Base-by-base conservation (phyloP, 345 rosid genomes). In the Tarenaya hassleriana region DNA sequence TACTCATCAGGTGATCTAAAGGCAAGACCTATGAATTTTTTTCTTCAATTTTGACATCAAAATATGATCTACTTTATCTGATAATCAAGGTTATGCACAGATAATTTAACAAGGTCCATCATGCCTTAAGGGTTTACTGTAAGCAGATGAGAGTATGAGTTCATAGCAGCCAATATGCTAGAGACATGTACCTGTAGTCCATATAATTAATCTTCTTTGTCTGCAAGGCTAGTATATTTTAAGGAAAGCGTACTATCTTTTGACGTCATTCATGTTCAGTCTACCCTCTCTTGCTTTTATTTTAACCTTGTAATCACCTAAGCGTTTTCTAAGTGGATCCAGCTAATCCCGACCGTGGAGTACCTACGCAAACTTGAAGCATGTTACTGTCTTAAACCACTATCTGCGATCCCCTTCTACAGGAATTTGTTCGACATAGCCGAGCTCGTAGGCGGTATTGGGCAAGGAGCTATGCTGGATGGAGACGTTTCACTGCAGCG, bases 391-490 rank as follows among this genome's bases (percentile, higher is more conserved):
- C 19, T 47, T 40, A 34, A 32, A 19, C 31, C 45, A 18, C 12
- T 33, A 38, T 39, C 45, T 17, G 12, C 53, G 37, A 54, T 12
- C 50, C 45, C 7, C 37, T 39, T 56, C 31, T 52, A 47, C 61
- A 87, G 98, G 89, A 91, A 60, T 87, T 91, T 56, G 47, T 61
- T 40, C 87, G 84, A 55, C 87, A 81, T 15, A 75, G 66, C 61
- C 67, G 77, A 37, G 76, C 89, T 55, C 89, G 84, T 13, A 76
- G 89, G 72, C 69, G 86, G 41, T 91, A 87, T 70, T 91, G 98
- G 98, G 92, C 92, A 17, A 78, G 98, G 74, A 91, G 98, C 79
- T 87, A 78, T 44, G 96, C 96, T 62, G 98, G 96, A 61, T 87
- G 98, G 96, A 84, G 84, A 74, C 72, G 50, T 45, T 84, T 91